These are phyloP conservation scores for Gilbertella persicaria DNA, from an alignment of 371 early-diverging fungal species.

Conservation along the genomic window DNA sequence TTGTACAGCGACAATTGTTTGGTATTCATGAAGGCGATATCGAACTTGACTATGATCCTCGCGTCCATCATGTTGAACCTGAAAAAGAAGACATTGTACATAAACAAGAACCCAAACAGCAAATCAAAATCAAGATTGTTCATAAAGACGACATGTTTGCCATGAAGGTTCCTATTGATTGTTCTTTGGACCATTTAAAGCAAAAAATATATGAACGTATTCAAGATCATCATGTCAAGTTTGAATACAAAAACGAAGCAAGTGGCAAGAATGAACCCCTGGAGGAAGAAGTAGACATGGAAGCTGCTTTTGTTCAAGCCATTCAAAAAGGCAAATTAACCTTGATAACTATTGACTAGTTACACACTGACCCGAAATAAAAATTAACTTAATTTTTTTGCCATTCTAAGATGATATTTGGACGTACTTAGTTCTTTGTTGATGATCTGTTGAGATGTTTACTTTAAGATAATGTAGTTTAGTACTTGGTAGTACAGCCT, in stretches of 20 bases:
- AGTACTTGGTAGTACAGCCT: too few species aligned
- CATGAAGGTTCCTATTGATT: constrained; percentile 60
- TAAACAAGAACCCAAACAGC: constrained; percentile 7
- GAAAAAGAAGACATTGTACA: neutral
- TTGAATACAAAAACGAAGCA: constrained; percentile 31
- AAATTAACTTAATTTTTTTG: too few species aligned
- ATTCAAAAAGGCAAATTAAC: constrained; percentile 38
- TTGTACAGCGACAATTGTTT: constrained; percentile 59
- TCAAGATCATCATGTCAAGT: constrained; percentile 15
- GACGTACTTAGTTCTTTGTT: too few species aligned
- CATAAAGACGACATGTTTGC: constrained; percentile 71
- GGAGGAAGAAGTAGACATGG: constrained; percentile 34
- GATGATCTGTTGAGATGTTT: too few species aligned
- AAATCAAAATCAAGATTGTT: constrained; percentile 66
- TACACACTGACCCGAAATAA: too few species aligned
- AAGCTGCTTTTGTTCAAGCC: constrained; percentile 35
- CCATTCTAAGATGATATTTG: too few species aligned
- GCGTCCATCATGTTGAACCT: constrained; percentile 1
- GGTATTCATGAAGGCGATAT: constrained; percentile 61
- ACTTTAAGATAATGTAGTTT: too few species aligned
- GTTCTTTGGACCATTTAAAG: constrained; percentile 50
- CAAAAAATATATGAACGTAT: constrained; percentile 59
- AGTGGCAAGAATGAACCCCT: constrained; percentile 25
- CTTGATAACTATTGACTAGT: constrained; percentile 25
- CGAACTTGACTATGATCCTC: constrained; percentile 47